Conservation (phyloP, 345 rosid species). For the Populus nigra region DNA sequence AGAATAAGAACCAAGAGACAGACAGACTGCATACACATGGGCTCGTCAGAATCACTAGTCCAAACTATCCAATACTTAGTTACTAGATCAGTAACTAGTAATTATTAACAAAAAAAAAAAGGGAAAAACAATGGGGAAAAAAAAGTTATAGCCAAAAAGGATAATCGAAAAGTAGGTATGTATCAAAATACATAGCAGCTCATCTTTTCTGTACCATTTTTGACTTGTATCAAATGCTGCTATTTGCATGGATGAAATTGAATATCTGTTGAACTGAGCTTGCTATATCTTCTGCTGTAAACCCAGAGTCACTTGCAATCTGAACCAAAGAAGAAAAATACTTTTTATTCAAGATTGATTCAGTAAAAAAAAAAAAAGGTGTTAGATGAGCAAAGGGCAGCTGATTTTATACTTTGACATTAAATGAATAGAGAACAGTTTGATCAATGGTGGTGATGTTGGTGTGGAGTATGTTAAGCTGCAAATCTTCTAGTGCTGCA, state of each 20-base stretch:
- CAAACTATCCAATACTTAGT: background rate
- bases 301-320: conserved; percentile 67
- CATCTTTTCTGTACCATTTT: background rate
- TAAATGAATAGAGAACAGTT: conserved; percentile 91
- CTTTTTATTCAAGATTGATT: background rate
- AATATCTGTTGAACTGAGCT: conserved; percentile 85
- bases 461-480: conserved; percentile 81
- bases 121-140: background rate
- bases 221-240: conserved; percentile 42
- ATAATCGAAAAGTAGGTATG: background rate
- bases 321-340: conserved; percentile 22
- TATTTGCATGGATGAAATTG: conserved; percentile 81
- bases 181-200: background rate
- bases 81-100: background rate
- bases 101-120: conserved; percentile 8
- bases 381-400: background rate
- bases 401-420: conserved; percentile 62
- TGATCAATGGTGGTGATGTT: conserved; percentile 95
- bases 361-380: background rate
- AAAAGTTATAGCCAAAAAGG: background rate
- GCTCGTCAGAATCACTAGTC: background rate
- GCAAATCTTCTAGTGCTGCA: conserved; percentile 93
- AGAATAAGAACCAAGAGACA: background rate
- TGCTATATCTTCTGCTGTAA: conserved; percentile 84
- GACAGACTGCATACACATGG: background rate